A percentile compares a stretch with the other conserved stretches of the same genome.
phyloP scores from a whole-genome alignment of 140 eudicot genomes.

The Flaveria floridana region DNA sequence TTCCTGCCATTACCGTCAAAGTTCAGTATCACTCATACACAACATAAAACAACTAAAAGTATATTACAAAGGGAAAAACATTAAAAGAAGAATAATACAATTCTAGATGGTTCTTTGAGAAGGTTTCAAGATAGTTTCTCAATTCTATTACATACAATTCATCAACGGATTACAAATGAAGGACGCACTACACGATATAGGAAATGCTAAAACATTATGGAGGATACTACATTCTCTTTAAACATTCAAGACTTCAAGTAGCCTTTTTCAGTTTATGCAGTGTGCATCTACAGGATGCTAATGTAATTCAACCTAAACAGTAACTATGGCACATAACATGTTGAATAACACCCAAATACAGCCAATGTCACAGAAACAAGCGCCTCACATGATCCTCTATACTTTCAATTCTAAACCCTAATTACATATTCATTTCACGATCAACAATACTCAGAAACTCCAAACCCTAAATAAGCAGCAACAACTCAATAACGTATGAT shows the following conservation, averaged over 20 bases:
- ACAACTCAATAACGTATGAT: conserved; percentile 4
- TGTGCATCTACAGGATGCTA: not conserved
- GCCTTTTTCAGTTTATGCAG: not conserved
- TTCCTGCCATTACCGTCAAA: conserved; percentile 48
- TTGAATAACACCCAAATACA: not conserved
- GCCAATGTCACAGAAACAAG: not conserved
- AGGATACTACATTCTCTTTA: too few relatives aligned
- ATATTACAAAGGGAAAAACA: too few relatives aligned
- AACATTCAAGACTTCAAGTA: not conserved
- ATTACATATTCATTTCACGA: not conserved
- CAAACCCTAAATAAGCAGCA: conserved; percentile 15
- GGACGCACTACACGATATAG: too few relatives aligned
- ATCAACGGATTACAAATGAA: too few relatives aligned
- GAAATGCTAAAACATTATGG: not conserved
- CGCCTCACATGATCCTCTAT: not conserved
- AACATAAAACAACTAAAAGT: not conserved
- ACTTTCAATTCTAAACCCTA: conserved; percentile 9
- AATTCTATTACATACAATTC: too few relatives aligned
- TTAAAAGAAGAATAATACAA: too few relatives aligned
- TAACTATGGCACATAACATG: not conserved
- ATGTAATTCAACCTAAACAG: not conserved
- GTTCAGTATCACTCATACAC: conserved; percentile 14
- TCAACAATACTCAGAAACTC: not conserved
- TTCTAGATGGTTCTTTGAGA: too few relatives aligned
- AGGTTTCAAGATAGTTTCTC: too few relatives aligned